Evolutionary conservation across 2,329 filamentous ascomycete species (phyloP).

Genomic region (Neofusicoccum umdonicola): DNA sequence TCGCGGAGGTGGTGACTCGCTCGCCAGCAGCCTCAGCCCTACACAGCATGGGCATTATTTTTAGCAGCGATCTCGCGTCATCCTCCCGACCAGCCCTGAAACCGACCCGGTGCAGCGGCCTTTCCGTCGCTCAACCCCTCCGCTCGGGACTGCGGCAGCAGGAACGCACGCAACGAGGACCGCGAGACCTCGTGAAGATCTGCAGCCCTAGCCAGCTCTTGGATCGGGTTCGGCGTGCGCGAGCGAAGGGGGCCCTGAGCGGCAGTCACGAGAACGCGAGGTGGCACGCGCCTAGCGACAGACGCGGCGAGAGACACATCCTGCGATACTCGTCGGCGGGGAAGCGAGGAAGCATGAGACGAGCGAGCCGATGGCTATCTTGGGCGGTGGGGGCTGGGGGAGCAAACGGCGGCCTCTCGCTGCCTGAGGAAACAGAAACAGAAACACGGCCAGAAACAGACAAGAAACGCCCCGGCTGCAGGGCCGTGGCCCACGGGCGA

Average conservation of each 20-base stretch:
- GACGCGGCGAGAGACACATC: background rate
- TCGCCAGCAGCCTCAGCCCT: slow-evolving; percentile 12
- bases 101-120: slow-evolving; percentile 14
- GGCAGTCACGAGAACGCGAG: background rate
- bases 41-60: slow-evolving; percentile 17
- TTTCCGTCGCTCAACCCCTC: slow-evolving; percentile 16
- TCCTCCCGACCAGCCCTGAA: slow-evolving; percentile 12
- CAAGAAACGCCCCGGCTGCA: background rate
- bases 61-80: slow-evolving; percentile 18
- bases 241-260: background rate
- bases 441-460: background rate
- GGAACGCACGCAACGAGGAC: slow-evolving; percentile 7
- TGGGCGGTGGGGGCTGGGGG: slow-evolving; percentile 10
- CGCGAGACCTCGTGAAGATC: slow-evolving; percentile 12
- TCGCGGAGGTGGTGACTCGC: slow-evolving; percentile 4
- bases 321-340: no score
- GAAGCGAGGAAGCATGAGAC: no score
- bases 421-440: slow-evolving; percentile 1
- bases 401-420: background rate
- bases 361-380: background rate
- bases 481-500: slow-evolving; percentile 4
- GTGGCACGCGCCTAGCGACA: background rate
- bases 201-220: slow-evolving; percentile 13
- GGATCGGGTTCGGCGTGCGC: background rate
- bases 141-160: slow-evolving; percentile 7